A percentile compares a stretch with the other conserved stretches of the same genome.
Evolutionary conservation across 164 flowering plant genomes (phyloP).

Genomic region (Magnolia changhungtana): DNA sequence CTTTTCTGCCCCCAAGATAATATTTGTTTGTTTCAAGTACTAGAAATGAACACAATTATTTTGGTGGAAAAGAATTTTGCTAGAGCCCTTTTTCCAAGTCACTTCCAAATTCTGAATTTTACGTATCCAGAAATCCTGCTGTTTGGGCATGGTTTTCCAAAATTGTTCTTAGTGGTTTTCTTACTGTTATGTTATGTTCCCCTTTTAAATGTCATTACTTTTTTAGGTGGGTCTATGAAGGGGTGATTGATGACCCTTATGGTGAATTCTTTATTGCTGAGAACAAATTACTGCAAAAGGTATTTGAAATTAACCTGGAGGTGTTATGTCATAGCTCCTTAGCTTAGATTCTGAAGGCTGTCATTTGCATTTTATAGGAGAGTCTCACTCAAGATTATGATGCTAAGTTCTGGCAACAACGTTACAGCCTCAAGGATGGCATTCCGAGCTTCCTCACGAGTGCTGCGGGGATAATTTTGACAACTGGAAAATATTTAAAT

Average conservation of each 20-base stretch:
- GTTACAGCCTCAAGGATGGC: slow-evolving; percentile 90
- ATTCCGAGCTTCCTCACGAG: slow-evolving; percentile 93
- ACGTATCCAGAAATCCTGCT: neutral
- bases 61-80: neutral
- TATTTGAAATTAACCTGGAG: slow-evolving; percentile 18
- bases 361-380: slow-evolving; percentile 42
- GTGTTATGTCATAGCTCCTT: neutral
- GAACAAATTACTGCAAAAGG: slow-evolving; percentile 88
- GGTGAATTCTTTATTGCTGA: slow-evolving; percentile 96
- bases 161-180: neutral
- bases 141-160: neutral
- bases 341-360: slow-evolving; percentile 1
- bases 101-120: neutral
- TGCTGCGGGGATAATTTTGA: slow-evolving; percentile 83
- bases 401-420: slow-evolving; percentile 90
- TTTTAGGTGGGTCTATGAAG: slow-evolving; percentile 95
- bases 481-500: slow-evolving; percentile 96
- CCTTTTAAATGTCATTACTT: neutral
- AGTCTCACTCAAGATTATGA: slow-evolving; percentile 89
- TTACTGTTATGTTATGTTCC: neutral
- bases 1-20: too few species aligned
- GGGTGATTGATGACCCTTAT: slow-evolving; percentile 95
- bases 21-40: too few species aligned
- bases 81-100: neutral
- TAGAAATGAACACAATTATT: too few species aligned